Conservation (phyloP, 2,329 filamentous ascomycete genomes). For the Xenoacremonium recifei region DNA sequence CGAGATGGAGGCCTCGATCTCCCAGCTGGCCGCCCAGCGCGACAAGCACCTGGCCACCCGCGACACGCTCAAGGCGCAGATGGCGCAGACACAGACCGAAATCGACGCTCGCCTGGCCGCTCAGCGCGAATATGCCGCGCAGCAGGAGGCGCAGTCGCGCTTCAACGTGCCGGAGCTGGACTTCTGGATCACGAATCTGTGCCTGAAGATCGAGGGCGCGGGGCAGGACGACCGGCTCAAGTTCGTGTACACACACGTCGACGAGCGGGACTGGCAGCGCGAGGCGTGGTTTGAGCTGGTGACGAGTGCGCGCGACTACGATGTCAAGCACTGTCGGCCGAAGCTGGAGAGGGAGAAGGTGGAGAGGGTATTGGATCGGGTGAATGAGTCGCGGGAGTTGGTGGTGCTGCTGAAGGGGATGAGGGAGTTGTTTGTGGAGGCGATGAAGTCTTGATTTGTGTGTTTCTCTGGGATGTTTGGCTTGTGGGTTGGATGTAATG, state of each 20-base stretch:
- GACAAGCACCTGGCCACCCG: slow-evolving; percentile 58
- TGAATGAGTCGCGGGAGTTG: slow-evolving; percentile 80
- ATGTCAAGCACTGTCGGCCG: slow-evolving; percentile 76
- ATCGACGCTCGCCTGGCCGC: slow-evolving; percentile 70
- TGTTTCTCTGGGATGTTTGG: too few relatives aligned
- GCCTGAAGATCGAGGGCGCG: slow-evolving; percentile 84
- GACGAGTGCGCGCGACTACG: slow-evolving; percentile 79
- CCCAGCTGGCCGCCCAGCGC: slow-evolving; percentile 56
- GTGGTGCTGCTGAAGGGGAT: slow-evolving; percentile 75
- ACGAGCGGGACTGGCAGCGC: slow-evolving; percentile 82
- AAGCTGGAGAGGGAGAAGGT: slow-evolving; percentile 78
- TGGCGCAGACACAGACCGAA: slow-evolving; percentile 65
- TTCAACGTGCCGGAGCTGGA: slow-evolving; percentile 92
- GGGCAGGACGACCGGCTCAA: slow-evolving; percentile 82
- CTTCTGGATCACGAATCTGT: slow-evolving; percentile 93
- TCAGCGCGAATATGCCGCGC: slow-evolving; percentile 68
- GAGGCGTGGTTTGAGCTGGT: slow-evolving; percentile 94
- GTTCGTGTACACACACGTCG: slow-evolving; percentile 84
- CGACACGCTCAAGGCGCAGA: slow-evolving; percentile 59
- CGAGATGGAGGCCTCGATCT: slow-evolving; percentile 68
- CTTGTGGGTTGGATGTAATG: too few relatives aligned
- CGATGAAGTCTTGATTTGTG: slow-evolving; percentile 49
- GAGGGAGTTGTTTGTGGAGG: slow-evolving; percentile 73
- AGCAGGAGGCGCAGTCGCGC: slow-evolving; percentile 78
- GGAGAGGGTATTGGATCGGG: slow-evolving; percentile 70